Evolutionary conservation across 2,329 filamentous ascomycete genomes (phyloP).

Genomic region (Ploettnerulaceae sp.): DNA sequence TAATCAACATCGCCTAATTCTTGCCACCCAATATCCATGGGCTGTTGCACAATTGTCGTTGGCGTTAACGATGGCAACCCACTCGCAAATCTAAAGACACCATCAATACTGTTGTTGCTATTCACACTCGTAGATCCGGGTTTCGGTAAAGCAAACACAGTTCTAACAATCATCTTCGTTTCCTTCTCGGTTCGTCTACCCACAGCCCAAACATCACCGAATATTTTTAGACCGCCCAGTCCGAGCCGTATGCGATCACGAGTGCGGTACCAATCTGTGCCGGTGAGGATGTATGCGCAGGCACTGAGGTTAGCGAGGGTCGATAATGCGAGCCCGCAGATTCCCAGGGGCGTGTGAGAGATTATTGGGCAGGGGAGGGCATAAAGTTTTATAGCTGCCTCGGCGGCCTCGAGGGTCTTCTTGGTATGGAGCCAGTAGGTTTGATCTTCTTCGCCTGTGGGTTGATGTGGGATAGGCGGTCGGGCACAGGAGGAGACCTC

Average conservation of each 20-base stretch:
- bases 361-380: conserved; percentile 50
- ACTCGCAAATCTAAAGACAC: background rate
- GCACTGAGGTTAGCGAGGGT: conserved; percentile 57
- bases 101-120: background rate
- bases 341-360: conserved; percentile 53
- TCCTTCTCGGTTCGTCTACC: conserved; percentile 51
- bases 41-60: background rate
- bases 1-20: conserved; percentile 10
- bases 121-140: background rate
- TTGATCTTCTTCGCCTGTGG: conserved; percentile 10
- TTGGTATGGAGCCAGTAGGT: conserved; percentile 44
- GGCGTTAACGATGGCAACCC: background rate
- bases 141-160: conserved; percentile 13
- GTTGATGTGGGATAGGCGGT: conserved; percentile 11
- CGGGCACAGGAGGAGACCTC: conserved; percentile 19
- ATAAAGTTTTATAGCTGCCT: conserved; percentile 50
- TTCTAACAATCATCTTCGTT: conserved; percentile 23
- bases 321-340: conserved; percentile 49
- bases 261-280: conserved; percentile 38
- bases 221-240: conserved; percentile 52
- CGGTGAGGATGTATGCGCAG: conserved; percentile 46
- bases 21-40: conserved; percentile 5
- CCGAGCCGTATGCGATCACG: conserved; percentile 54
- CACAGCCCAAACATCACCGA: conserved; percentile 53
- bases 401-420: conserved; percentile 54